Evolutionary conservation across 2,329 filamentous ascomycete species (phyloP).

Genomic region (Ascochyta clinopodiicola): DNA sequence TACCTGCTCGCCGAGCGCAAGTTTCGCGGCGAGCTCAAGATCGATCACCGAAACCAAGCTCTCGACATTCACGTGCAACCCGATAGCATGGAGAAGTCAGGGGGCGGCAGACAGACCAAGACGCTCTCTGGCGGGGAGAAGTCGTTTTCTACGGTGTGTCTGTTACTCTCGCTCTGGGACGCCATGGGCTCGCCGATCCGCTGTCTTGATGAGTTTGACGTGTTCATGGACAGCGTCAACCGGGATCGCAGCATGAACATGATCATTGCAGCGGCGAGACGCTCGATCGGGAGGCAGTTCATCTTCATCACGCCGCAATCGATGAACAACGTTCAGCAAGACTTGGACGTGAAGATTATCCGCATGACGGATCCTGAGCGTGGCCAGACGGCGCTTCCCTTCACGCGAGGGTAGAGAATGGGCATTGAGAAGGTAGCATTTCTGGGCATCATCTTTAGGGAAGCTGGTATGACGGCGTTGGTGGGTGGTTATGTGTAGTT

Average conservation of each 20-base stretch:
- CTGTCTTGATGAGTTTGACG: slow-evolving; percentile 97
- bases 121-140: slow-evolving; percentile 97
- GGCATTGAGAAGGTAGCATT: not conserved
- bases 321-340: slow-evolving; percentile 58
- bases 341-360: slow-evolving; percentile 78
- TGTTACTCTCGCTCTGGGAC: slow-evolving; percentile 93
- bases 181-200: slow-evolving; percentile 95
- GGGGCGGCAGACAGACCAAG: slow-evolving; percentile 80
- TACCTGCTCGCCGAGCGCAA: slow-evolving; percentile 88
- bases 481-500: slow-evolving; percentile 3
- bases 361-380: slow-evolving; percentile 65
- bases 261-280: slow-evolving; percentile 86
- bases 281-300: slow-evolving; percentile 89
- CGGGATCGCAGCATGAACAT: slow-evolving; percentile 90
- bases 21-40: slow-evolving; percentile 80
- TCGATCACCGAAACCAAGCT: slow-evolving; percentile 76
- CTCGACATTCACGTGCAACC: slow-evolving; percentile 79
- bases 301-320: slow-evolving; percentile 95
- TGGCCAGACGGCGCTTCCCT: slow-evolving; percentile 54
- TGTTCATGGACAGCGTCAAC: slow-evolving; percentile 99
- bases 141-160: slow-evolving; percentile 95
- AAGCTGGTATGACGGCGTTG: not conserved
- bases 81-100: slow-evolving; percentile 71
- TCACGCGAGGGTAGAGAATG: slow-evolving; percentile 10
- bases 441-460: not conserved